phyloP scores from a whole-genome alignment of 164 flowering plant species.

The Vitis amurensis region DNA sequence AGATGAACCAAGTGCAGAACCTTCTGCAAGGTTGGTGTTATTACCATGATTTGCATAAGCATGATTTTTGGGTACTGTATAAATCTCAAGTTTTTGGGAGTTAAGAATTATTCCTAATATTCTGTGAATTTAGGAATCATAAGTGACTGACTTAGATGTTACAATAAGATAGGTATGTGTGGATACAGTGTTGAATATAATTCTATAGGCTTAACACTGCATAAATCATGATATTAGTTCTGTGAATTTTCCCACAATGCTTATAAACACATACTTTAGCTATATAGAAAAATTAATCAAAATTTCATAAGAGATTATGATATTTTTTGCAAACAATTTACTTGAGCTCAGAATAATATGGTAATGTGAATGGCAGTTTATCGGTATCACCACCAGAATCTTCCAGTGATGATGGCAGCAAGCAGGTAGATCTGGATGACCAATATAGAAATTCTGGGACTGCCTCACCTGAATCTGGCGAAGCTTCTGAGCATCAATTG shows the following conservation, averaged over 20 bases:
- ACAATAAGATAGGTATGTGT: background rate
- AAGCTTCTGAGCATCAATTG: conserved; percentile 47
- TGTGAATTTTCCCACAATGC: too few species aligned
- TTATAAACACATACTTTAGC: too few species aligned
- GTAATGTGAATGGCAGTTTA: conserved; percentile 32
- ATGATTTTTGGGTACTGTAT: too few species aligned
- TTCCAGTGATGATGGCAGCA: conserved; percentile 39
- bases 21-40: conserved; percentile 54
- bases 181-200: too few species aligned
- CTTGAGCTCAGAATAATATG: background rate
- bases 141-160: background rate
- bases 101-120: background rate
- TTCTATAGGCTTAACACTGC: too few species aligned
- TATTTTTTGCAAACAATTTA: background rate
- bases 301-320: background rate
- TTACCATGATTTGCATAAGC: background rate
- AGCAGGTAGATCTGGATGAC: conserved; percentile 51
- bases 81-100: background rate
- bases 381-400: conserved; percentile 38
- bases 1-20: conserved; percentile 44
- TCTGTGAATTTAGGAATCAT: background rate
- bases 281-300: too few species aligned
- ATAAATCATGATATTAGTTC: too few species aligned
- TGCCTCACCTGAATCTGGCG: conserved; percentile 55
- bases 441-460: conserved; percentile 50